Evolutionary conservation across 148 eudicot genomes (phyloP).

Genomic region (Heliamphora exappendiculata): DNA sequence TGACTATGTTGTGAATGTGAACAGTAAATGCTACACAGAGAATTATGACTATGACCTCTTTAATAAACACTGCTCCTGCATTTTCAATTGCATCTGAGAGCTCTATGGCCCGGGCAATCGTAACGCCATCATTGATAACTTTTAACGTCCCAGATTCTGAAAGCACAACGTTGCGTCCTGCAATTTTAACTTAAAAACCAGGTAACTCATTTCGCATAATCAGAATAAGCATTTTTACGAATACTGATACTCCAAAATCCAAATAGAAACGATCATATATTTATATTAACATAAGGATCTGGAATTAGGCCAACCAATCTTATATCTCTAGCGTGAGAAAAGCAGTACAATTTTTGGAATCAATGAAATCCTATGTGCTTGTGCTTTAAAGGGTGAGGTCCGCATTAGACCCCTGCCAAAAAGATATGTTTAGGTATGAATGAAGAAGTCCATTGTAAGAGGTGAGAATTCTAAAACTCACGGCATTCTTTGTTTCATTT

Average conservation of each 20-base stretch:
- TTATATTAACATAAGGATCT: background rate
- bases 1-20: background rate
- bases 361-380: background rate
- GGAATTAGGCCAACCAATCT: background rate
- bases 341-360: background rate
- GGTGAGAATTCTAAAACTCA: background rate
- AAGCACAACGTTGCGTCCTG: slow-evolving; percentile 92
- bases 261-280: background rate
- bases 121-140: slow-evolving; percentile 91
- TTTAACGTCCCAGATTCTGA: slow-evolving; percentile 61
- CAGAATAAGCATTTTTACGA: background rate
- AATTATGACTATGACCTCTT: slow-evolving; percentile 47
- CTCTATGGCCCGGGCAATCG: slow-evolving; percentile 82
- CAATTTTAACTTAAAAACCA: slow-evolving; percentile 11
- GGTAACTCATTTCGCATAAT: background rate
- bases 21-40: background rate
- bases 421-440: background rate
- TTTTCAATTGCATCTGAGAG: slow-evolving; percentile 81
- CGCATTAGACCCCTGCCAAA: background rate
- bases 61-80: slow-evolving; percentile 70
- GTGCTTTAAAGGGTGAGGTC: background rate
- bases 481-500: background rate
- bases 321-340: background rate
- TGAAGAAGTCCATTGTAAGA: background rate
- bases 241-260: background rate